A percentile compares a stretch with the other conserved stretches of the same genome.
phyloP scores from a whole-genome alignment of 352 stramenopile genomes.

The Globisporangium splendens region DNA sequence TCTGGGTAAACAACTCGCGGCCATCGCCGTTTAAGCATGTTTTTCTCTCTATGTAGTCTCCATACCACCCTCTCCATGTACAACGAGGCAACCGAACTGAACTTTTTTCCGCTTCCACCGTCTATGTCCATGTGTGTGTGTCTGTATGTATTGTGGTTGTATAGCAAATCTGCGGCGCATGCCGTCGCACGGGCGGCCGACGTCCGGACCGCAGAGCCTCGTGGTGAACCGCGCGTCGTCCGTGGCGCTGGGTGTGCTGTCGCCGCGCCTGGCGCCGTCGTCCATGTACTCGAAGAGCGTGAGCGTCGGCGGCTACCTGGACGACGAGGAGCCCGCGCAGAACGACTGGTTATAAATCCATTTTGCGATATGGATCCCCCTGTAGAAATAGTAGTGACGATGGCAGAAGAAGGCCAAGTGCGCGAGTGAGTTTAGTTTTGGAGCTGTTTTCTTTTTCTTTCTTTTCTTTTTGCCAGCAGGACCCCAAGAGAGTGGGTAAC shows the following conservation, averaged over 20 bases:
- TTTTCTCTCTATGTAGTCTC: slow-evolving; percentile 11
- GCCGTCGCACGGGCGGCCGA: slow-evolving; percentile 33
- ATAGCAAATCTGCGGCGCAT: slow-evolving; percentile 67
- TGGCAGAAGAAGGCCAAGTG: not conserved
- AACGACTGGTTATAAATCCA: slow-evolving; percentile 73
- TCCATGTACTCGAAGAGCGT: slow-evolving; percentile 68
- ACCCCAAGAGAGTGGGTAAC: no score
- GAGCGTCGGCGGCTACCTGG: slow-evolving; percentile 47
- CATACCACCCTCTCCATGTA: slow-evolving; percentile 7
- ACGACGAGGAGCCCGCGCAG: slow-evolving; percentile 66
- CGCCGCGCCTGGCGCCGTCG: slow-evolving; percentile 37
- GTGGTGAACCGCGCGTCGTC: slow-evolving; percentile 49
- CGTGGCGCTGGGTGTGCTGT: slow-evolving; percentile 33
- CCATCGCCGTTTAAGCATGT: slow-evolving; percentile 3
- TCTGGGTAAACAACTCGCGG: slow-evolving; percentile 21
- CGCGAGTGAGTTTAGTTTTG: not conserved
- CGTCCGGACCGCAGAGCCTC: slow-evolving; percentile 32
- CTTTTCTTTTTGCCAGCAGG: no score
- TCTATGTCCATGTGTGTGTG: slow-evolving; percentile 10
- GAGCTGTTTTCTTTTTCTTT: not conserved
- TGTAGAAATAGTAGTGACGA: slow-evolving; percentile 10
- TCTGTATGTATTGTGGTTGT: slow-evolving; percentile 4
- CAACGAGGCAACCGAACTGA: slow-evolving; percentile 20
- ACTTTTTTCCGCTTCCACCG: slow-evolving; percentile 5
- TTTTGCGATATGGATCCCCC: slow-evolving; percentile 4